A percentile compares a stretch with the other conserved stretches of the same genome.
Conservation (phyloP, 192 early-diverging fungal species). For the Podila horticola region DNA sequence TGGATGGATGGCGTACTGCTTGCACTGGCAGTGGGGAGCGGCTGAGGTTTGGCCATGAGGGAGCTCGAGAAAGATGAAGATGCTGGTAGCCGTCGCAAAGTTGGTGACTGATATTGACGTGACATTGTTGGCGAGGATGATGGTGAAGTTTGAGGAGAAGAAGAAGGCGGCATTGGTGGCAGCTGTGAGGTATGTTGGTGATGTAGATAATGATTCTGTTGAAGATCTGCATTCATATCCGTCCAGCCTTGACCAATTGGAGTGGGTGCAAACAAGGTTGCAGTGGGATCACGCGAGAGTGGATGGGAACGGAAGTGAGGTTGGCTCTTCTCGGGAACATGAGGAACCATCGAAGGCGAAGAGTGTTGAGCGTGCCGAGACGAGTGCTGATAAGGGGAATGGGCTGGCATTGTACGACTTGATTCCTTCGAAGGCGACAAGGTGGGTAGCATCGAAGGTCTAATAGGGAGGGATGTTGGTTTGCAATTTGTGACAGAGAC, state of each 20-base stretch:
- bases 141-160: background rate
- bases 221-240: too few species aligned
- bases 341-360: background rate
- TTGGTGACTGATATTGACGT: background rate
- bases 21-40: background rate
- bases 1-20: background rate
- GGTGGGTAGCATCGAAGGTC: too few species aligned
- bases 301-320: background rate
- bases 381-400: background rate
- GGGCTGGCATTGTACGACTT: too few species aligned
- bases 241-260: background rate
- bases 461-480: too few species aligned
- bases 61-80: conserved; percentile 16
- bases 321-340: conserved; percentile 3
- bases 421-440: too few species aligned
- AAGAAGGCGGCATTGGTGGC: background rate
- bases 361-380: background rate
- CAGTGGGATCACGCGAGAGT: background rate
- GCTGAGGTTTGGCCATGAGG: conserved; percentile 16
- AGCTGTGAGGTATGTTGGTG: background rate
- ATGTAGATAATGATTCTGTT: background rate
- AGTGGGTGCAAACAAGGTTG: background rate
- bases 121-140: background rate
- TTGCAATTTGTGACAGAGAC: background rate
- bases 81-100: background rate